A percentile compares a stretch with the other conserved stretches of the same genome.
phyloP scores from a whole-genome alignment of 176 grass and related monocot genomes.

The Dactylis glomerata region DNA sequence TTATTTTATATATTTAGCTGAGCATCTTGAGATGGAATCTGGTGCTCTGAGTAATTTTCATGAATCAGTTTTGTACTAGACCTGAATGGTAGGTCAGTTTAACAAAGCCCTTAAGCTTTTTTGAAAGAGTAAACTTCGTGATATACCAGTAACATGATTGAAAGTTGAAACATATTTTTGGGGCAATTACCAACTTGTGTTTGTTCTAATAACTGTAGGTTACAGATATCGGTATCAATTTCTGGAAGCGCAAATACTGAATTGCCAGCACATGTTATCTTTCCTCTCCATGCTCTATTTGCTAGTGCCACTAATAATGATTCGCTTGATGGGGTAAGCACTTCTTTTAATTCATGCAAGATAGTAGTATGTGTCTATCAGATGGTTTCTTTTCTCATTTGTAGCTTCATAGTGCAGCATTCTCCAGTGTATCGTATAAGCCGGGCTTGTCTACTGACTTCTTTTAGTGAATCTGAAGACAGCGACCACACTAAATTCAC shows the following conservation, averaged over 20 bases:
- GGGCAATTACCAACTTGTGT: slow-evolving; percentile 11
- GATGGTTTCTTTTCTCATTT: slow-evolving; percentile 22
- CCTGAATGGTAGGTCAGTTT: background rate
- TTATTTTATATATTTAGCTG: background rate
- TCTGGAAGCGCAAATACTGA: slow-evolving; percentile 44
- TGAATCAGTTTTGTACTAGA: background rate
- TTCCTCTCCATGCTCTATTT: slow-evolving; percentile 74
- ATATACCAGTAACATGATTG: background rate
- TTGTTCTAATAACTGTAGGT: slow-evolving; percentile 46
- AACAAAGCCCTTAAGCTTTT: background rate
- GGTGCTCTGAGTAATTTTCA: background rate
- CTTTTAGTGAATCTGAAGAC: slow-evolving; percentile 56
- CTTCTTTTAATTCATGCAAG: background rate
- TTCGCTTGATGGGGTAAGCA: slow-evolving; percentile 47
- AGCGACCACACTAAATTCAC: slow-evolving; percentile 59
- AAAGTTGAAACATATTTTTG: background rate
- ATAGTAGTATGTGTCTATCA: background rate
- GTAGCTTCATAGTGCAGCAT: slow-evolving; percentile 45
- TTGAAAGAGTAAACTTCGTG: background rate
- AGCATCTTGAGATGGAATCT: background rate
- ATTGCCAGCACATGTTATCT: slow-evolving; percentile 43
- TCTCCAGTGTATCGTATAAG: slow-evolving; percentile 55
- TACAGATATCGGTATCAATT: slow-evolving; percentile 66
- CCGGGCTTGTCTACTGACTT: slow-evolving; percentile 48
- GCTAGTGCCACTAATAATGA: slow-evolving; percentile 42